Base-by-base conservation (phyloP, 768 basidiomycete species). In the Russula virescens region DNA sequence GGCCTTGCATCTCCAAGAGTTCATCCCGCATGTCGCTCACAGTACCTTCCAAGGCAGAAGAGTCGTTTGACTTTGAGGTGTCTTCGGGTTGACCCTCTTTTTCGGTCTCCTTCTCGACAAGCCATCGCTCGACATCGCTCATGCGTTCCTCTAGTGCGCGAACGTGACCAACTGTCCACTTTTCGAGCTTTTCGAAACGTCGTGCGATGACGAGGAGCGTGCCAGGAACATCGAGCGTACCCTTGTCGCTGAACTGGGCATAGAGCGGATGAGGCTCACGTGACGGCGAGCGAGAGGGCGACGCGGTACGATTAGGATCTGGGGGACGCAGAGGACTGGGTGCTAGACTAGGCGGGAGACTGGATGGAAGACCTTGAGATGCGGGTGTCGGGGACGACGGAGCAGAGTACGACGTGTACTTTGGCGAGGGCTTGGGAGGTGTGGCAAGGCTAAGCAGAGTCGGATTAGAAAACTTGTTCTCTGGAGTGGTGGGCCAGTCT, bases 41-140 rank as follows among this genome's bases (percentile, higher is more conserved):
- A 10, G 82, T 79, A 13, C 73, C 71, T 6, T 77, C 74, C 25
- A 77, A 71, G 19, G 68, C 69, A 5, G 69, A 70, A 0, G 67
- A 66, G 26, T 47, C 59, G 10, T 64, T 58, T 9, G 62, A 60
- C 21, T 69, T 70, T n/a, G 61, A 60, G 40, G 31, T 34, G 21
- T 50, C 58, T 25, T 66, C 56, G 3, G 34, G 48, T 31, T 60
- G 67, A 8, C 26, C 66, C 40, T 82, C 83, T 62, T 81, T 84
- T 68, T 86, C 85, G 62, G 79, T 84, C 74, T 93, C 90, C 70
- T 88, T 91, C 64, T 91, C 90, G 6, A 93, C 91, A 10, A 93
- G 77, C 89, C 89, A 94, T 49, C 85, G 80, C 71, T 94, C 91
- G n/a, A 94, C 91, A 60, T 94, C 91, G 63, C 86, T 84, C 91